phyloP scores from a whole-genome alignment of 208 protist species.

The Novymonas esmeraldas region DNA sequence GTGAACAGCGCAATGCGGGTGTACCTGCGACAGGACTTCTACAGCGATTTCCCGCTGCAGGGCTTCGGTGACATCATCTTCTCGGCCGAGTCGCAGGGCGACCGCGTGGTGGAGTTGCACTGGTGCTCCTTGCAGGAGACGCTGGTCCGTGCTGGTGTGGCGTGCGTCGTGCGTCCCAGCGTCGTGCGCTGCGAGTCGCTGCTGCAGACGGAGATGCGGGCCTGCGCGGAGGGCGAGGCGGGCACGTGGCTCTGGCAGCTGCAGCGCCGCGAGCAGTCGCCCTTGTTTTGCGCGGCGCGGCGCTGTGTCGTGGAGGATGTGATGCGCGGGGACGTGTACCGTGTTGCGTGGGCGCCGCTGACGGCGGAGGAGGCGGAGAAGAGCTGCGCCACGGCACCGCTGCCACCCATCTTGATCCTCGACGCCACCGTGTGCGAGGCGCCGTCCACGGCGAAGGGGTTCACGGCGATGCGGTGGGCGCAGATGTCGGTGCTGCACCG shows the following conservation, averaged over 20 bases:
- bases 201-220: slow-evolving; percentile 25
- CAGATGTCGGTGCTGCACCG: slow-evolving; percentile 42
- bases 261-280: slow-evolving; percentile 13
- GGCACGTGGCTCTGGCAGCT: slow-evolving; percentile 33
- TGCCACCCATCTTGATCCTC: slow-evolving; percentile 45
- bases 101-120: slow-evolving; percentile 4
- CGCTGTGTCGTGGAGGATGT: slow-evolving; percentile 52
- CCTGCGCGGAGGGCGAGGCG: background rate
- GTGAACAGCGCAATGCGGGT: slow-evolving; percentile 36
- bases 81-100: slow-evolving; percentile 10
- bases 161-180: slow-evolving; percentile 41
- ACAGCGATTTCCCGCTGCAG: slow-evolving; percentile 41
- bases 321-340: slow-evolving; percentile 56
- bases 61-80: slow-evolving; percentile 66
- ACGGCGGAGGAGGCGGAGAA: background rate
- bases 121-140: slow-evolving; percentile 62
- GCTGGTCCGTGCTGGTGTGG: slow-evolving; percentile 41
- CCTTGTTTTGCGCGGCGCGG: slow-evolving; percentile 17
- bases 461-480: slow-evolving; percentile 49
- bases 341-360: slow-evolving; percentile 39
- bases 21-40: slow-evolving; percentile 55
- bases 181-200: slow-evolving; percentile 30
- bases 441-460: slow-evolving; percentile 32
- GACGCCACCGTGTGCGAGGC: slow-evolving; percentile 46
- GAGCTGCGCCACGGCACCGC: background rate